These are phyloP conservation scores for Tardiomyces depauwii DNA, from an alignment of 1,139 yeast species.

Conservation along the genomic window DNA sequence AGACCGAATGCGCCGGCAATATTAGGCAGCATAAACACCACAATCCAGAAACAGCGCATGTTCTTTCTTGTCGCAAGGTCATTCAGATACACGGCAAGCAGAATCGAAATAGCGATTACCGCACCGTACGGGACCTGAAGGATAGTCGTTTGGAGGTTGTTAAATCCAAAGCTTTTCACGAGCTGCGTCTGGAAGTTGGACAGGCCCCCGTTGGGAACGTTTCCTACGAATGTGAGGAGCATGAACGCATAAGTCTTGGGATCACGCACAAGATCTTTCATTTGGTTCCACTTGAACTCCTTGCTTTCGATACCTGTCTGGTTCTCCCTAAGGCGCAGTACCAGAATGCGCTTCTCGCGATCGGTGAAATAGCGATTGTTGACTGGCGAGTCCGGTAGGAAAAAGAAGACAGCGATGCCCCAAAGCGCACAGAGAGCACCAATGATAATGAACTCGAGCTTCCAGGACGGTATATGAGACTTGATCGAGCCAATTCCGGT, in stretches of 20 bases:
- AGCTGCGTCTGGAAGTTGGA: constrained; percentile 10
- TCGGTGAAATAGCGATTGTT: constrained; percentile 37
- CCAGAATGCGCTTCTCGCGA: constrained; percentile 36
- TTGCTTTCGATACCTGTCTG: constrained; percentile 39
- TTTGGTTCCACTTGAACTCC: constrained; percentile 38
- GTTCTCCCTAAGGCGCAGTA: constrained; percentile 33
- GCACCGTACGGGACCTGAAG: constrained; percentile 7
- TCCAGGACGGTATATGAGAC: constrained; percentile 30
- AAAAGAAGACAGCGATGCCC: constrained; percentile 32
- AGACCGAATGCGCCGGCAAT: background rate
- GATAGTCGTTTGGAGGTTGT: constrained; percentile 7
- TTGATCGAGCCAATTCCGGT: constrained; percentile 1
- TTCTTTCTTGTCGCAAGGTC: background rate
- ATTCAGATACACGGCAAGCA: background rate
- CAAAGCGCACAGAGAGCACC: constrained; percentile 35
- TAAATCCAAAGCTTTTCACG: constrained; percentile 7
- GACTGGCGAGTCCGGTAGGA: constrained; percentile 39
- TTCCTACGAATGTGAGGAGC: constrained; percentile 20
- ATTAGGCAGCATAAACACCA: background rate
- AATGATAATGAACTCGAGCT: constrained; percentile 33
- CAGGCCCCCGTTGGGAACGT: constrained; percentile 19
- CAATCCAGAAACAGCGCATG: background rate
- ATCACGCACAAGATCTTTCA: constrained; percentile 27
- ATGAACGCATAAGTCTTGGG: constrained; percentile 32
- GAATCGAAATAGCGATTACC: constrained; percentile 10